Percentiles rank a stretch among this genome's conserved stretches.
phyloP scores from a whole-genome alignment of 768 basidiomycete species.

The Mrakia gelida region DNA sequence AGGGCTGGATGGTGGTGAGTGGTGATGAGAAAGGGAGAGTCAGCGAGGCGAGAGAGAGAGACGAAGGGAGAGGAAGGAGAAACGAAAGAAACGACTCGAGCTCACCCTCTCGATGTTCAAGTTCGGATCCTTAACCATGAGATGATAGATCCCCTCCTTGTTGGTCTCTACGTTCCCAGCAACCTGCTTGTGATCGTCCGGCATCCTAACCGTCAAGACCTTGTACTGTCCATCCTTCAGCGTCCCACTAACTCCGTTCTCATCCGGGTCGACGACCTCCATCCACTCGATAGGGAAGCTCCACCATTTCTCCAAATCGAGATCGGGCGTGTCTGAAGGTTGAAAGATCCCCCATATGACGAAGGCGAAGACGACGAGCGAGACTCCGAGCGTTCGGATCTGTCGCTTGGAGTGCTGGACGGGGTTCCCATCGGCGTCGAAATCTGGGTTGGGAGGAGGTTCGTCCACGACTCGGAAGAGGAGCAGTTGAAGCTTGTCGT shows the following conservation, averaged over 20 bases:
- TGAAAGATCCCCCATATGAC: constrained; percentile 5
- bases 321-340: constrained; percentile 25
- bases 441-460: neutral
- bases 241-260: neutral
- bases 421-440: constrained; percentile 2
- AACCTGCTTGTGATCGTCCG: constrained; percentile 28
- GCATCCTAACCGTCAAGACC: constrained; percentile 29
- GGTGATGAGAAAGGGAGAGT: too few relatives aligned
- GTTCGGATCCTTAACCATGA: constrained; percentile 33
- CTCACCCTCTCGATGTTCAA: constrained; percentile 32
- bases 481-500: constrained; percentile 18
- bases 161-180: constrained; percentile 23
- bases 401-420: neutral
- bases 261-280: constrained; percentile 16
- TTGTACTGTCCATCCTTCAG: constrained; percentile 28
- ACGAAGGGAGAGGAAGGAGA: neutral
- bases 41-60: neutral
- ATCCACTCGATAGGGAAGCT: constrained; percentile 31
- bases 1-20: constrained; percentile 27
- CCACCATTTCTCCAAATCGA: constrained; percentile 22
- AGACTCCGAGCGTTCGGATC: neutral
- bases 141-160: constrained; percentile 22
- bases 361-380: neutral
- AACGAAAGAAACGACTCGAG: neutral
- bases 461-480: neutral